Base-by-base conservation (phyloP, 306 rosid species). In the Ochetophila trinervis region DNA sequence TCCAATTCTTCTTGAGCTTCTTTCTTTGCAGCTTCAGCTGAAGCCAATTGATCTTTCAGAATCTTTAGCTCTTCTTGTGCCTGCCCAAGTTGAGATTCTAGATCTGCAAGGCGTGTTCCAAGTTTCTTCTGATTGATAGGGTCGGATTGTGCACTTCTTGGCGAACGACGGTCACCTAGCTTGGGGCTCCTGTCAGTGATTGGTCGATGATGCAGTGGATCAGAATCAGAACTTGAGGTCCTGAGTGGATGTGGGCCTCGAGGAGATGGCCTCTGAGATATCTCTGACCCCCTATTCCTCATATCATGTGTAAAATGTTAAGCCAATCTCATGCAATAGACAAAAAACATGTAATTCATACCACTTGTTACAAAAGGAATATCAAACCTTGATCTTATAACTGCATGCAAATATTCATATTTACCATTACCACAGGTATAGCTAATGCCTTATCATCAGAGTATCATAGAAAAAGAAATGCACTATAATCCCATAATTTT, bases 31-130 rank as follows among this genome's bases (percentile, higher is more conserved):
- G 95, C 92, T 68, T 90, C 95, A 8, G 95, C 95, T 52, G 95
- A 85, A 66, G 77, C 85, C 71, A 90, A 74, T 79, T 90, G 97
- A 27, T 90, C 77, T 78, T 90, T 90, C 22, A 90, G 52, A 51
- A 44, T 53, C 74, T 69, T 80, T 68, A 90, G 65, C 69, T 90
- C 97, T 60, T 74, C 76, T 35, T 90, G 97, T 35, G 97, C 97
- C 59, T 90, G 95, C 32, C 92, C 92, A 53, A 90, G 95, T 74
- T 90, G 95, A 19, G 90, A 85, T 73, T 90, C 97, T 73, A 90
- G 77, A 72, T 87, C 92, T 32, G 97, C 91, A 57, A 90, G 83
- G 53, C 95, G 90, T 57, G 95, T 90, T 60, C 97, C 97, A 57
- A 90, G 85, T 78, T 90, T 90, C 80, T 85, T 90, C 79, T 87